Percentiles rank a stretch among this genome's conserved stretches.
Conservation (phyloP, 495 filamentous ascomycete genomes). For the Aspergillus steynii region DNA sequence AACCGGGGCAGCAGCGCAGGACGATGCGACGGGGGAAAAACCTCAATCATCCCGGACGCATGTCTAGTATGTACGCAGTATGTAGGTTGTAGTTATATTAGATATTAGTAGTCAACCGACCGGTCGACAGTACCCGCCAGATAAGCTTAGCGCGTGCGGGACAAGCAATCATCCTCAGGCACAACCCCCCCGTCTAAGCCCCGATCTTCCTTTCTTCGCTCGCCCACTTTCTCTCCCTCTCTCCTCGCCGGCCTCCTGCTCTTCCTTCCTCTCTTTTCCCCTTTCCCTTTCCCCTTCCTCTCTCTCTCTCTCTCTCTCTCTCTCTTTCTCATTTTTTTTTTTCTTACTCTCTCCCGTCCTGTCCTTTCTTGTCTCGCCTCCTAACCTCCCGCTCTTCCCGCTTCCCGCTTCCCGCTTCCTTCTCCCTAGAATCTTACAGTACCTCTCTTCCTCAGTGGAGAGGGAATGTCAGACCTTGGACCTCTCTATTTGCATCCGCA, state of each 20-base stretch:
- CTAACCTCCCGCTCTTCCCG: neutral
- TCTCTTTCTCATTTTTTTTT: too few species aligned
- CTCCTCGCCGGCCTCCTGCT: slow-evolving; percentile 2
- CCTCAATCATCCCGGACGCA: too few species aligned
- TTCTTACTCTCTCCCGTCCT: neutral
- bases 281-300: too few species aligned
- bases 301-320: too few species aligned
- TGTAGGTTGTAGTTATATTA: too few species aligned
- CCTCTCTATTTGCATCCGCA: slow-evolving; percentile 19
- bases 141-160: slow-evolving; percentile 7
- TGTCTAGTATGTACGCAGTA: too few species aligned
- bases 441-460: neutral
- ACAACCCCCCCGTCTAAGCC: neutral
- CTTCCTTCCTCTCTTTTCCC: neutral
- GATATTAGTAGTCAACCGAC: too few species aligned
- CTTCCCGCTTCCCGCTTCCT: neutral
- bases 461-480: neutral
- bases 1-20: too few species aligned
- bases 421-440: neutral
- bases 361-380: neutral
- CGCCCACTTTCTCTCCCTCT: neutral
- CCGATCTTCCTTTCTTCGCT: neutral
- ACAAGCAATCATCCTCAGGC: slow-evolving; percentile 11
- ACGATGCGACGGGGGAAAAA: too few species aligned
- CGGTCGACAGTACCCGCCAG: neutral